These are phyloP conservation scores for Cinnamomum micranthum DNA, from an alignment of 164 flowering plant species.

Conservation along the genomic window DNA sequence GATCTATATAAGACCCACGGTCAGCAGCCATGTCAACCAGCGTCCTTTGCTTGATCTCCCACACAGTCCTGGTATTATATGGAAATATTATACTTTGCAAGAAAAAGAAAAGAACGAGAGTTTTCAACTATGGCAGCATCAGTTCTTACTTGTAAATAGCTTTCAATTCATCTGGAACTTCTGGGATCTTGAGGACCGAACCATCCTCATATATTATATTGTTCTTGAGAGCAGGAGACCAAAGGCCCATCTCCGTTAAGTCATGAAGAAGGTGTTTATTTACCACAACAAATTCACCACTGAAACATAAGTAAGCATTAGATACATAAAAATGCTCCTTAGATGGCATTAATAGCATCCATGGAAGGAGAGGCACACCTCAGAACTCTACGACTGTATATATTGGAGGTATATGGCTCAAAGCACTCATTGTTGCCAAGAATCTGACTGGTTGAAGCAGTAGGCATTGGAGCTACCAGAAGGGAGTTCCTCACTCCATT, in stretches of 20 bases:
- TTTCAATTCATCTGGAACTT: slow-evolving; percentile 75
- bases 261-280: slow-evolving; percentile 98
- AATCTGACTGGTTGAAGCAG: slow-evolving; percentile 99
- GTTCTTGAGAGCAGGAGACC: slow-evolving; percentile 89
- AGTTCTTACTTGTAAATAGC: slow-evolving; percentile 67
- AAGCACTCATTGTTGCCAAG: slow-evolving; percentile 98
- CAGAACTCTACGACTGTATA: slow-evolving; percentile 88
- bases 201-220: slow-evolving; percentile 78
- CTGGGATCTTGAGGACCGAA: slow-evolving; percentile 70
- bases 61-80: slow-evolving; percentile 60
- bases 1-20: slow-evolving; percentile 93
- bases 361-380: slow-evolving; percentile 41
- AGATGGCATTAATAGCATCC: background rate
- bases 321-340: background rate
- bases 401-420: slow-evolving; percentile 97
- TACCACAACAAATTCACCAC: slow-evolving; percentile 98
- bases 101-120: background rate
- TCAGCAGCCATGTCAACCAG: slow-evolving; percentile 97
- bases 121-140: background rate
- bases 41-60: slow-evolving; percentile 96
- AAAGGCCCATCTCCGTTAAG: slow-evolving; percentile 93
- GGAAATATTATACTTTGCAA: slow-evolving; percentile 11
- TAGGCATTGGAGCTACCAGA: slow-evolving; percentile 95
- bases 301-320: slow-evolving; percentile 19
- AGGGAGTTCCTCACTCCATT: slow-evolving; percentile 90